Percentiles rank a stretch among this genome's conserved stretches.
Evolutionary conservation across 2,329 filamentous ascomycete genomes (phyloP).

Genomic region (Rhynchosporium graminicola): DNA sequence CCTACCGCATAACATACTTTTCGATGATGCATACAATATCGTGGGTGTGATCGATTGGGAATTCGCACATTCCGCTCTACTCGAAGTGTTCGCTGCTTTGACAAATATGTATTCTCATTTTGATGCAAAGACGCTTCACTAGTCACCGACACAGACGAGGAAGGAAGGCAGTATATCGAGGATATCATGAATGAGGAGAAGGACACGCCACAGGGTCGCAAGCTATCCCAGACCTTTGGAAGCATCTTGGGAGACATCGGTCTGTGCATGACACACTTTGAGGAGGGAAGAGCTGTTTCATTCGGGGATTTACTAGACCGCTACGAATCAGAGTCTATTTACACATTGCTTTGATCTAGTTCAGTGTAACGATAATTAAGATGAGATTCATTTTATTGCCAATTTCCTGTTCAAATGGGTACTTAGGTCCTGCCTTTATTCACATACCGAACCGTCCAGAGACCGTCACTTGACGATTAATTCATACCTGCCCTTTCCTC

Average conservation of each 20-base stretch:
- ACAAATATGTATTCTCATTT: not conserved
- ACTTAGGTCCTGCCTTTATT: no score
- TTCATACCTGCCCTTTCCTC: no score
- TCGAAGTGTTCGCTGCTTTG: slow-evolving; percentile 4
- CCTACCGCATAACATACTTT: slow-evolving; percentile 1
- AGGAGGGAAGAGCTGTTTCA: not conserved
- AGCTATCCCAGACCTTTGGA: not conserved
- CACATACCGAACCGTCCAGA: no score
- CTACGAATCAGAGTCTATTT: not conserved
- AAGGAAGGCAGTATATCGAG: not conserved
- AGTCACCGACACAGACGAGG: not conserved
- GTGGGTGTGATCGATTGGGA: slow-evolving; percentile 11
- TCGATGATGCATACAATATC: slow-evolving; percentile 5
- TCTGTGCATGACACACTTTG: not conserved
- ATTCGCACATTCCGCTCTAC: slow-evolving; percentile 7
- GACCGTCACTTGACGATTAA: no score
- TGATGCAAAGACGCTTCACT: not conserved
- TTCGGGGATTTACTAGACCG: not conserved
- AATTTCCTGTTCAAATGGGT: no score
- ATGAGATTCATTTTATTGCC: no score
- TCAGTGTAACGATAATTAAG: not conserved
- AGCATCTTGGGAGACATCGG: not conserved
- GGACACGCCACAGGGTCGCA: not conserved
- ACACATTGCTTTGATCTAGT: not conserved
- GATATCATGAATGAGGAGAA: not conserved